These are phyloP conservation scores for Chalciporus pseudorubinellus DNA, from an alignment of 768 basidiomycete genomes.

Conservation along the genomic window DNA sequence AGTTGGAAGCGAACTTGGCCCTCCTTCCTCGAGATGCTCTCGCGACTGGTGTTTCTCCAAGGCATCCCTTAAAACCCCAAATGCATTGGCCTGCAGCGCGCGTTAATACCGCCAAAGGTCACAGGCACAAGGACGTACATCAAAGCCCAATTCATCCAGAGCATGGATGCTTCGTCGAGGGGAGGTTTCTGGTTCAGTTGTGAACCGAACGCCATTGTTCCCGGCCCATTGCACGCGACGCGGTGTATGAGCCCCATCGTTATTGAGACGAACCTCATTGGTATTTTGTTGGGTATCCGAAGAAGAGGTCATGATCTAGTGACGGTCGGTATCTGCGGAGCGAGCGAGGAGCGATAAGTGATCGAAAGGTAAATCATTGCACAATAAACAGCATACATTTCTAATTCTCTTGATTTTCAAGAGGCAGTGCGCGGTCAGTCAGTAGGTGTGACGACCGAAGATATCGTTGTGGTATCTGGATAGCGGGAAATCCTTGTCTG, in stretches of 20 bases:
- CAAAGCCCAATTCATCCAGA: conserved; percentile 52
- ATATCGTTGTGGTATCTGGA: background rate
- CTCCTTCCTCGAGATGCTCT: too few species aligned
- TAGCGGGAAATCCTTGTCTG: too few species aligned
- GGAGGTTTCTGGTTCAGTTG: background rate
- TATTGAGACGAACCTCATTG: conserved; percentile 11
- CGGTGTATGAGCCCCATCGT: conserved; percentile 42
- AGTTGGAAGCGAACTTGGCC: too few species aligned
- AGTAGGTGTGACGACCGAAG: too few species aligned
- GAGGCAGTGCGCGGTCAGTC: too few species aligned
- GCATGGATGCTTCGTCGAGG: conserved; percentile 31
- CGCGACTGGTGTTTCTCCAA: too few species aligned
- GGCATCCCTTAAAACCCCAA: conserved; percentile 50
- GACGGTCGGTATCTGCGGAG: conserved; percentile 10
- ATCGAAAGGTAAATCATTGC: too few species aligned
- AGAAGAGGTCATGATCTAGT: conserved; percentile 19
- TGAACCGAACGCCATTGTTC: conserved; percentile 18
- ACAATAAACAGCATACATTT: too few species aligned
- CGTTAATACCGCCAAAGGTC: conserved; percentile 18
- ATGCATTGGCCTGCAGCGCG: conserved; percentile 42
- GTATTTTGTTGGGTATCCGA: conserved; percentile 3
- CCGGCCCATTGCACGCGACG: conserved; percentile 54
- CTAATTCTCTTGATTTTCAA: too few species aligned
- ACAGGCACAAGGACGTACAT: conserved; percentile 34
- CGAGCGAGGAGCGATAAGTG: background rate